phyloP scores from a whole-genome alignment of 2,329 filamentous ascomycete genomes.

The Cladosporium sphaerospermum region DNA sequence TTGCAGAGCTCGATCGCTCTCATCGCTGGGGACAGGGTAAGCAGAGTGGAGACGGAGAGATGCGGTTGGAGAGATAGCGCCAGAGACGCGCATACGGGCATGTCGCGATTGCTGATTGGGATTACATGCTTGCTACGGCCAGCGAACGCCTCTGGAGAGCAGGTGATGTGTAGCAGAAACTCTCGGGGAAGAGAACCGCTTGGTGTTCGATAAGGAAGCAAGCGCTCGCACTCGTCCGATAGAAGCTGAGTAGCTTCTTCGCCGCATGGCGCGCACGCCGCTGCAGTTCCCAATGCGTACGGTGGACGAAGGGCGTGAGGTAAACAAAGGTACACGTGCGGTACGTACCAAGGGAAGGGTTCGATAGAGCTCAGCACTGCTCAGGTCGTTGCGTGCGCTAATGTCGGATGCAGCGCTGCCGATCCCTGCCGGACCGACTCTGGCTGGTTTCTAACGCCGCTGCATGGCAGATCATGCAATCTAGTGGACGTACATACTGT shows the following conservation, averaged over 20 bases:
- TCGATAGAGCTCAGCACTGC: too few relatives aligned
- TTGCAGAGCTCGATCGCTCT: not conserved
- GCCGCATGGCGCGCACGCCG: conserved; percentile 1
- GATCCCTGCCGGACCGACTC: not conserved
- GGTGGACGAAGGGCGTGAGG: too few relatives aligned
- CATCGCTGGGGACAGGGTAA: not conserved
- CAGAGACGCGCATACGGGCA: not conserved
- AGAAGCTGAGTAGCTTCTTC: conserved; percentile 5
- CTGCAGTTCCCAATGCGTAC: too few relatives aligned
- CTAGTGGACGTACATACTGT: not conserved
- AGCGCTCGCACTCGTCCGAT: not conserved
- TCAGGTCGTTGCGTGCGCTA: too few relatives aligned
- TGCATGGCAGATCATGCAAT: conserved; percentile 10
- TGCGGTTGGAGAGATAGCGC: conserved; percentile 10
- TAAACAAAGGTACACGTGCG: too few relatives aligned
- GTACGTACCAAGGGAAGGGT: too few relatives aligned
- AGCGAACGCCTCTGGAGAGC: too few relatives aligned
- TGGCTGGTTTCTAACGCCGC: conserved; percentile 6
- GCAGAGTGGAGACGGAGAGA: conserved; percentile 9
- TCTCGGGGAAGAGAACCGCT: not conserved
- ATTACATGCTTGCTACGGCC: not conserved
- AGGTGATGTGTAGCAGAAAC: not conserved
- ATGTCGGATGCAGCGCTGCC: not conserved
- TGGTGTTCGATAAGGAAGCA: too few relatives aligned
- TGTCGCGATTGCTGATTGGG: conserved; percentile 6